Evolutionary conservation across 352 stramenopile genomes (phyloP).

Genomic region (Discostella stelligera): DNA sequence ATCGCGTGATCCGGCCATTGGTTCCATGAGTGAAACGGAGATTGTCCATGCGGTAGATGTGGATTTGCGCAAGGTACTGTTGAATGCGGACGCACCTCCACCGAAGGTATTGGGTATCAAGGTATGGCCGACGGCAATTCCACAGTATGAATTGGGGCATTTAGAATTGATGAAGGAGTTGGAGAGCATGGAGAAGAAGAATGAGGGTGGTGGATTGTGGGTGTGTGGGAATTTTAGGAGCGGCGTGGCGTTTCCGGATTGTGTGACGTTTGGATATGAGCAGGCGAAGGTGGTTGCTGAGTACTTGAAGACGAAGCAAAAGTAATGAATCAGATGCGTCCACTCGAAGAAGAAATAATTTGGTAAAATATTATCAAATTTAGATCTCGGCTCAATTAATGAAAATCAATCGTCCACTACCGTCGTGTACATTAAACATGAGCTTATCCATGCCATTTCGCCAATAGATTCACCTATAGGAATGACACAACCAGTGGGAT

Average conservation of each 20-base stretch:
- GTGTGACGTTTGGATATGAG: slow-evolving; percentile 83
- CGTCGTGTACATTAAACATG: background rate
- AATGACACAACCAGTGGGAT: too few relatives aligned
- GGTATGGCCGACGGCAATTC: slow-evolving; percentile 86
- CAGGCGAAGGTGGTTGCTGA: slow-evolving; percentile 74
- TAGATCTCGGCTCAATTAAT: background rate
- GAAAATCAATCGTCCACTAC: background rate
- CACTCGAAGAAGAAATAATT: background rate
- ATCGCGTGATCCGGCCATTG: slow-evolving; percentile 80
- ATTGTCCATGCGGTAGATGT: slow-evolving; percentile 81
- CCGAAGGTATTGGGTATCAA: slow-evolving; percentile 79
- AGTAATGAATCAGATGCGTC: background rate
- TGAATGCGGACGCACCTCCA: slow-evolving; percentile 75
- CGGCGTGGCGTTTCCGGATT: slow-evolving; percentile 86
- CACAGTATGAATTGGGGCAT: slow-evolving; percentile 85
- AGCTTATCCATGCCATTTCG: background rate
- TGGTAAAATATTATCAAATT: background rate
- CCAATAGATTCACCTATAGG: background rate
- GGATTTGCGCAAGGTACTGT: slow-evolving; percentile 79
- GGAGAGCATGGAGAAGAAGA: slow-evolving; percentile 60
- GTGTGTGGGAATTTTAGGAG: slow-evolving; percentile 86
- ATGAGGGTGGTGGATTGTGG: slow-evolving; percentile 75
- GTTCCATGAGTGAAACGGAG: slow-evolving; percentile 77
- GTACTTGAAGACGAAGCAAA: slow-evolving; percentile 48
- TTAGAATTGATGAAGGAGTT: slow-evolving; percentile 77